Conservation (phyloP, 164 flowering plant genomes). For the Aristolochia contorta region DNA sequence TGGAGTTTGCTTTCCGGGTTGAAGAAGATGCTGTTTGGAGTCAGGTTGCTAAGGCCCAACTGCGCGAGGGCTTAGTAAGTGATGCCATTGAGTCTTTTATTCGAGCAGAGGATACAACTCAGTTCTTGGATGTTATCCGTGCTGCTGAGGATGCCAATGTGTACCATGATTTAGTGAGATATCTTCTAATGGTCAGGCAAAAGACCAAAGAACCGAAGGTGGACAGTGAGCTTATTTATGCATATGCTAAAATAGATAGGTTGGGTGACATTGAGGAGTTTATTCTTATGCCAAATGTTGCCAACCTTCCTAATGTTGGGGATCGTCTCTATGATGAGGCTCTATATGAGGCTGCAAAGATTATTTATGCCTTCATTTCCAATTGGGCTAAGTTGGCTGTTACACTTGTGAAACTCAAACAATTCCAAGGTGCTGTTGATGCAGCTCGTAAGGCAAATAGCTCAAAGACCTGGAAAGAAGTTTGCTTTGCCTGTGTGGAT, state of each 20-base stretch:
- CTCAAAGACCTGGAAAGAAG: slow-evolving; percentile 97
- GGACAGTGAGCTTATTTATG: slow-evolving; percentile 97
- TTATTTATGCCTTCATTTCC: slow-evolving; percentile 86
- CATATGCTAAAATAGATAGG: slow-evolving; percentile 98
- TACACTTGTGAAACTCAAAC: slow-evolving; percentile 80
- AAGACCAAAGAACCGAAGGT: slow-evolving; percentile 94
- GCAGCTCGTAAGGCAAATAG: slow-evolving; percentile 98
- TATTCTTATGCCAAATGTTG: slow-evolving; percentile 98
- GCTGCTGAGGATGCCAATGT: slow-evolving; percentile 85
- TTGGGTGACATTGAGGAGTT: slow-evolving; percentile 95
- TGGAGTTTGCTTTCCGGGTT: slow-evolving; percentile 98
- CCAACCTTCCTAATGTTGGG: slow-evolving; percentile 94
- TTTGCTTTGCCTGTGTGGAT: slow-evolving; percentile 99
- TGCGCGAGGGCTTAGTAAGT: slow-evolving; percentile 85
- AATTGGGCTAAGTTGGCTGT: slow-evolving; percentile 96
- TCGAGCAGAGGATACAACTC: slow-evolving; percentile 95
- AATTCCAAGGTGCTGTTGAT: slow-evolving; percentile 99
- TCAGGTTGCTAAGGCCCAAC: slow-evolving; percentile 98
- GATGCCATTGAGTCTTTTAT: slow-evolving; percentile 99
- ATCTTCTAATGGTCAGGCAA: slow-evolving; percentile 96
- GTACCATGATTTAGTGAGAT: slow-evolving; percentile 88
- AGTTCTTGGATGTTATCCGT: slow-evolving; percentile 82
- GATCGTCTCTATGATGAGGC: slow-evolving; percentile 91
- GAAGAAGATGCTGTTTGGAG: slow-evolving; percentile 99
- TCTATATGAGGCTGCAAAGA: slow-evolving; percentile 93